phyloP scores from a whole-genome alignment of 345 rosid species.

The Hypericum androsaemum region DNA sequence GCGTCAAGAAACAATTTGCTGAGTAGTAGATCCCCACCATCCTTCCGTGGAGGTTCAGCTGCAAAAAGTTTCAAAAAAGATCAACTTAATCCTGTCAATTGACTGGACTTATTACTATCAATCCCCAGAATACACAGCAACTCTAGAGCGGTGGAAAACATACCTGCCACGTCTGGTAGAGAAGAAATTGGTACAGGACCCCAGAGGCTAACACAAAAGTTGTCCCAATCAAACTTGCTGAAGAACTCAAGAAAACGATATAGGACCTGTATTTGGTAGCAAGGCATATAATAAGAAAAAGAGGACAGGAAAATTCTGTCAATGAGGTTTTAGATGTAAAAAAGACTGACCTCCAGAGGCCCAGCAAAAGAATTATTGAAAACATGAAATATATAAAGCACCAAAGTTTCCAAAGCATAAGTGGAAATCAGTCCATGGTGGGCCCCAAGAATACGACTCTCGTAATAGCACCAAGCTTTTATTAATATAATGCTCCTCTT shows the following conservation, averaged over 20 bases:
- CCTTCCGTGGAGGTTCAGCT: constrained; percentile 9
- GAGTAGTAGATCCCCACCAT: constrained; percentile 1
- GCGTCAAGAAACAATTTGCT: constrained; percentile 6
- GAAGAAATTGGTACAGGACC: constrained; percentile 6
- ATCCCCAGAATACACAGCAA: neutral
- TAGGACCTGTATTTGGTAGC: neutral
- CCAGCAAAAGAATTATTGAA: constrained; percentile 5
- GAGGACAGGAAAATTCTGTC: neutral
- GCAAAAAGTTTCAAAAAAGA: neutral
- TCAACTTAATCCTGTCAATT: too few species aligned
- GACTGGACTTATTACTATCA: too few species aligned
- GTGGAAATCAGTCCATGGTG: constrained; percentile 11
- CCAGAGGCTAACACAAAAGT: constrained; percentile 10
- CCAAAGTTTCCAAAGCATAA: constrained; percentile 6
- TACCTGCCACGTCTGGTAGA: neutral
- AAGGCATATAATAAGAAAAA: neutral
- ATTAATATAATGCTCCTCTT: constrained; percentile 7
- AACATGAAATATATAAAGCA: constrained; percentile 6
- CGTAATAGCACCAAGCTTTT: constrained; percentile 9
- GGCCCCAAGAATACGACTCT: constrained; percentile 8
- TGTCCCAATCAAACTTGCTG: constrained; percentile 8
- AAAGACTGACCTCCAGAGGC: constrained; percentile 7
- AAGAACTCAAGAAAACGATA: constrained; percentile 9
- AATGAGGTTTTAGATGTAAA: neutral
- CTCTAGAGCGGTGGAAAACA: neutral